Evolutionary conservation across 2,329 filamentous ascomycete genomes (phyloP), one percentile per base, ranked within the genome.

Genomic region (Calonectria leucothoes): DNA sequence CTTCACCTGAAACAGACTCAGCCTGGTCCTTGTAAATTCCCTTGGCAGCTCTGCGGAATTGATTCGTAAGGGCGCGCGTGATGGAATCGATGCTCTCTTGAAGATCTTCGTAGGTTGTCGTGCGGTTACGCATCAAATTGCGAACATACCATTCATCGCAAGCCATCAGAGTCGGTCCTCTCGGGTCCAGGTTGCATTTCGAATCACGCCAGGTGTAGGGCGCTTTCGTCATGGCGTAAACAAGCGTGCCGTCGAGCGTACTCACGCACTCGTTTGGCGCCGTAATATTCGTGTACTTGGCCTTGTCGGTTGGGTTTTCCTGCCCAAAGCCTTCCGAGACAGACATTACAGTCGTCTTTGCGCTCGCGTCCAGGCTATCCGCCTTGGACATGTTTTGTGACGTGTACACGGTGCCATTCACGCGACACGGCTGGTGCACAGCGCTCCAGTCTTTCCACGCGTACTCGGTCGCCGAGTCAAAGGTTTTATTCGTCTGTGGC

Each of bases 341-440:
- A 2, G 59, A 42, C 23, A 64, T 48, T 0, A 64, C 59, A 3
- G 14, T 25, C 1, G 59, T 64, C 4, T 23, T 33, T 15, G 59
- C 12, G 8, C 39, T 27, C 11, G 25, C 25, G 20, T 48, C 37
- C 10, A 64, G 27, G 39, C 6, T 14, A 5, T 23, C 23, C 0
- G 59, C 59, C 27, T 64, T 64, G 12, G 59, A 64, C 59, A 64
- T 64, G 59, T 64, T 64, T 12, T 48, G 59, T 3, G 59, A 33
- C 25, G 37, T 64, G 11, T 64, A 64, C 2, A 64, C 8, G 5
- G 59, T 64, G 6, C 59, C 59, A 12, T 64, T 64, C 12, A 48
- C 59, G 17, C 37, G 42, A 20, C 59, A 64, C 15, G 59, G 59
- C 10, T 48, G 59, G 4, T 64, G 59, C 3, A 64, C 59, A 17